Evolutionary conservation across 192 early-diverging fungal species (phyloP).

Genomic region (Entomortierella parvispora): DNA sequence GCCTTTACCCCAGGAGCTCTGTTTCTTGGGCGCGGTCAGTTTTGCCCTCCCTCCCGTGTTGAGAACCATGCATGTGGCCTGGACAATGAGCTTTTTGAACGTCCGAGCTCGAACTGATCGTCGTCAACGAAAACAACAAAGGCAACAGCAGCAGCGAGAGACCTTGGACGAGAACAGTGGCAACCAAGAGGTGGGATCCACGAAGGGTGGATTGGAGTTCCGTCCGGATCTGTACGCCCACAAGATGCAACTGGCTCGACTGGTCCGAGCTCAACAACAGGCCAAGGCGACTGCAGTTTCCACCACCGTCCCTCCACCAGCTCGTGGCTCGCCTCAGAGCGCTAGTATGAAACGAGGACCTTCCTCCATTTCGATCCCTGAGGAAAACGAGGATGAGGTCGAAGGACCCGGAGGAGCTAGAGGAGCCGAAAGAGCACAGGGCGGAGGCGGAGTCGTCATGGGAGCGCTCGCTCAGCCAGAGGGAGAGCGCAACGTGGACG

Average conservation of each 20-base stretch:
- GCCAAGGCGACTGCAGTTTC: neutral
- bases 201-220: constrained; percentile 34
- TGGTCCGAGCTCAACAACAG: constrained; percentile 33
- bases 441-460: no score
- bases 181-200: no score
- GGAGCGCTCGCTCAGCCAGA: no score
- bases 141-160: neutral
- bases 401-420: neutral
- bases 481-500: no score
- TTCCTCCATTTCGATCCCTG: constrained; percentile 26
- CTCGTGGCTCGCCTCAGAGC: neutral
- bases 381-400: constrained; percentile 28
- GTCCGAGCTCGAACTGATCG: constrained; percentile 10
- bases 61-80: constrained; percentile 42
- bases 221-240: constrained; percentile 45
- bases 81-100: constrained; percentile 46
- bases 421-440: neutral
- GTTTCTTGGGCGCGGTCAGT: constrained; percentile 42
- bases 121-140: constrained; percentile 22
- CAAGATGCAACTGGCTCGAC: constrained; percentile 42
- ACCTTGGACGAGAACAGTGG: neutral
- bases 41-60: constrained; percentile 32
- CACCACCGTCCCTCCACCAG: neutral
- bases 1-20: constrained; percentile 39
- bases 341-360: constrained; percentile 13